Evolutionary conservation across 2,329 filamentous ascomycete species (phyloP), one percentile per base, ranked within the genome.

Genomic region (Penicillium decumbens): DNA sequence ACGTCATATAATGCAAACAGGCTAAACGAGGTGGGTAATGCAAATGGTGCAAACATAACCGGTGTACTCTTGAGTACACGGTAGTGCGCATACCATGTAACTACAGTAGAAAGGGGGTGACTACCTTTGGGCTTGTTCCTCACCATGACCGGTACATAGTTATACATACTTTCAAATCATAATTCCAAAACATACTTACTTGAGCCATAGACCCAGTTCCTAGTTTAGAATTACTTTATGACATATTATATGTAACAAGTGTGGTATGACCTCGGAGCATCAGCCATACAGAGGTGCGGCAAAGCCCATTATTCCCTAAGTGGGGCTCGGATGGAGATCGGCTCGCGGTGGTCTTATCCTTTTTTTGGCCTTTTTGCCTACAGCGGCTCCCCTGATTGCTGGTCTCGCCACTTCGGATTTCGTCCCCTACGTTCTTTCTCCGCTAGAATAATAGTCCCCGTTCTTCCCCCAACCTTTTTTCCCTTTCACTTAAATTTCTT

Each of bases 341-440:
- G 65, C 62, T 64, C 56, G 25, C 10, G n/a, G 40, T 41, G 46
- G 45, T 42, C 41, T 47, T 45, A 28, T 51, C 47, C 53, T 25
- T 13, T 39, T 25, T 23, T 1, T 9, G 15, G 15, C 8, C 30
- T 10, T 33, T 8, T 13, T 7, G 13, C 15, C 15, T 18, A 18
- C 15, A 18, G 15, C 13, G 30, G 32, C 32, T 33, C 32, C 33
- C 33, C 33, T 35, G 33, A 35, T 24, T 38, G 8, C 56, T 51
- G 52, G 57, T 66, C 65, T 66, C 66, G 66, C 66, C 66, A 68
- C 66, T 61, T 62, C 65, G 65, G 59, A 64, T 52, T 57, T 49
- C 51, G 51, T 51, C 54, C 54, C 58, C 45, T 47, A 15, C 45
- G 37, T 49, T 28, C 38, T 29, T 13, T 28, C 38, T 29, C 13